Evolutionary conservation across 805 yeast genomes (phyloP).

Genomic region (Hanseniaspora lachancei): DNA sequence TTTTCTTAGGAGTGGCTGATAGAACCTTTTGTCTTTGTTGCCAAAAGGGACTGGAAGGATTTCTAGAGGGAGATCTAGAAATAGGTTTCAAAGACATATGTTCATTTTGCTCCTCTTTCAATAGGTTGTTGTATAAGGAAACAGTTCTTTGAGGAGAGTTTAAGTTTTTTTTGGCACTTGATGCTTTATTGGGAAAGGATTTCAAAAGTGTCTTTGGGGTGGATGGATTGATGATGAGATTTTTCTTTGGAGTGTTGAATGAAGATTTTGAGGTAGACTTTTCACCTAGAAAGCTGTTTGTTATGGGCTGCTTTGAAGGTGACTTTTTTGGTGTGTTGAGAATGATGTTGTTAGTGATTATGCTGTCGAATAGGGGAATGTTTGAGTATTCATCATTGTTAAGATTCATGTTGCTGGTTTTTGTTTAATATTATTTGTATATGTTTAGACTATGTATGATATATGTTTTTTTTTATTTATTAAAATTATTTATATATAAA

Average conservation of each 20-base stretch:
- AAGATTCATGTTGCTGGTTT: not conserved
- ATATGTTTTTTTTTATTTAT: not conserved
- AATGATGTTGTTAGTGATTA: not conserved
- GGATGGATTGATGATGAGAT: not conserved
- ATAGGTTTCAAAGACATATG: too few relatives aligned
- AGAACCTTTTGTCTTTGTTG: not conserved
- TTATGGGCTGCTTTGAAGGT: not conserved
- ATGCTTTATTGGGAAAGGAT: constrained; percentile 1
- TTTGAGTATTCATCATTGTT: not conserved
- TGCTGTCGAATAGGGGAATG: constrained; percentile 8
- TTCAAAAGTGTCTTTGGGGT: constrained; percentile 3
- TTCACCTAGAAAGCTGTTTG: not conserved
- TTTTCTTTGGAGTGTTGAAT: not conserved
- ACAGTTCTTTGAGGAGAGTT: constrained; percentile 1
- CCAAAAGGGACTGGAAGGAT: not conserved
- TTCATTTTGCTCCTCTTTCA: not conserved
- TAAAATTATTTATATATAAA: too few relatives aligned
- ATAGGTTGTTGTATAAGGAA: not conserved
- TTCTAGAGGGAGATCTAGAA: not conserved
- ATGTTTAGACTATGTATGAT: not conserved
- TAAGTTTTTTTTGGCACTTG: not conserved
- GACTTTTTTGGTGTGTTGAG: constrained; percentile 6
- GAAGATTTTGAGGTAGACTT: not conserved
- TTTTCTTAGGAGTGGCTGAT: not conserved
- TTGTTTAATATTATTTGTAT: not conserved